These are phyloP conservation scores for Tagetes patula DNA, from an alignment of 129 eudicot genomes.

Conservation along the genomic window DNA sequence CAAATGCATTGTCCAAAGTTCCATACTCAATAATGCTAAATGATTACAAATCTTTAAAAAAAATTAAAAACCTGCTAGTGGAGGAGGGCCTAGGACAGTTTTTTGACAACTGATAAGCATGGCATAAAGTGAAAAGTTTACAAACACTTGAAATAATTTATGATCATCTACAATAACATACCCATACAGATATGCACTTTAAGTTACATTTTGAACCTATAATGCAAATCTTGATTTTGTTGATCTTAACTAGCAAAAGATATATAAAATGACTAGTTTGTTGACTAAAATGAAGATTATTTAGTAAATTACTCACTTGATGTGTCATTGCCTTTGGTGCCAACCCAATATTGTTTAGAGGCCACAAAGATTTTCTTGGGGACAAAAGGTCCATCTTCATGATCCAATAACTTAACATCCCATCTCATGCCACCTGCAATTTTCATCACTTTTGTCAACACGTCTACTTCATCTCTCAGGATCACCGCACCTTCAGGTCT, in stretches of 20 bases:
- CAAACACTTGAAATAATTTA: conserved; percentile 28
- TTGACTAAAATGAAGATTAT: not conserved
- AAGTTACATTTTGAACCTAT: conserved; percentile 25
- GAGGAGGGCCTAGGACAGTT: not conserved
- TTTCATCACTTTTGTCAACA: conserved; percentile 67
- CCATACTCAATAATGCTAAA: not conserved
- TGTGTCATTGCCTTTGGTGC: conserved; percentile 47
- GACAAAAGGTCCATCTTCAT: conserved; percentile 88
- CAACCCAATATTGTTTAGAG: conserved; percentile 78
- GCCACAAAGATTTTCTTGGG: conserved; percentile 80
- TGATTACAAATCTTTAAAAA: not conserved
- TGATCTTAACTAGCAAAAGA: conserved; percentile 19
- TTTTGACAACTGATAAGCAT: not conserved
- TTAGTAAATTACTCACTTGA: conserved; percentile 43
- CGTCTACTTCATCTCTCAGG: conserved; percentile 76
- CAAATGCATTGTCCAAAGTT: conserved; percentile 4
- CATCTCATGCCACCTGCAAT: conserved; percentile 88
- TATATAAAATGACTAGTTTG: conserved; percentile 22
- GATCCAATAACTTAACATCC: conserved; percentile 76
- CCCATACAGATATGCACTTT: conserved; percentile 23
- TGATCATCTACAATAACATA: conserved; percentile 26
- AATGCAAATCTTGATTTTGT: conserved; percentile 27
- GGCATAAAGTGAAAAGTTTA: conserved; percentile 5
- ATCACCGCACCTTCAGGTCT: conserved; percentile 89
- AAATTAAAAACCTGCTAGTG: not conserved